These are phyloP conservation scores for Ascochyta fabae DNA, from an alignment of 2,329 filamentous ascomycete genomes.

Conservation along the genomic window DNA sequence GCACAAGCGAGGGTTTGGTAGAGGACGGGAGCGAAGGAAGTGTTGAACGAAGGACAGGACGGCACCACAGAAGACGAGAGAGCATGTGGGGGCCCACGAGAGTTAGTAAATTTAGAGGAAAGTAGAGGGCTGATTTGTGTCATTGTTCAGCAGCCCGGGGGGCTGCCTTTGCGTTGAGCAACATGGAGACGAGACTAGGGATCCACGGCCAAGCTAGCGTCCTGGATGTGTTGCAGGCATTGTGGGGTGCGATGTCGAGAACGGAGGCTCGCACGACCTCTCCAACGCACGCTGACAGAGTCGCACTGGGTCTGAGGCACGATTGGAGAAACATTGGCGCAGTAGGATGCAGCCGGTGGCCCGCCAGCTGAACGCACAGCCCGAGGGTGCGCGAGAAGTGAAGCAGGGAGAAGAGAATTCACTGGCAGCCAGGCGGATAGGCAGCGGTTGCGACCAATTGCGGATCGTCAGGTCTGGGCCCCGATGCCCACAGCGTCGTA, in stretches of 20 bases:
- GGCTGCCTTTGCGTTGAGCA: conserved; percentile 41
- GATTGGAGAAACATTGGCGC: conserved; percentile 34
- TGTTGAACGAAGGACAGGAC: conserved; percentile 34
- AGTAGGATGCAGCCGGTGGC: conserved; percentile 33
- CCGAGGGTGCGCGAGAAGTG: conserved; percentile 22
- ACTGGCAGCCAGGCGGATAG: conserved; percentile 9
- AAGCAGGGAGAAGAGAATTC: conserved; percentile 24
- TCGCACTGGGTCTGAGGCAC: conserved; percentile 24
- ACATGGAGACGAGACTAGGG: conserved; percentile 38
- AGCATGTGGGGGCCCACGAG: conserved; percentile 40
- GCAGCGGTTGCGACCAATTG: conserved; percentile 28
- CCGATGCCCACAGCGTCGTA: conserved; percentile 24
- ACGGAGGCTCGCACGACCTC: conserved; percentile 36
- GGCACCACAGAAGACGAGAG: conserved; percentile 25
- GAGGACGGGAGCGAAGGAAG: conserved; percentile 29
- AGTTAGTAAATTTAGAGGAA: conserved; percentile 43
- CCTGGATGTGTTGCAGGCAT: conserved; percentile 42
- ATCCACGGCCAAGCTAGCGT: conserved; percentile 26
- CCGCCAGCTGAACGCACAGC: conserved; percentile 21
- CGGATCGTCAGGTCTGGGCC: conserved; percentile 19
- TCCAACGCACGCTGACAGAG: conserved; percentile 32
- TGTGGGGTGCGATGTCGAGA: conserved; percentile 30
- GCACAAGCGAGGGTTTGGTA: conserved; percentile 30
- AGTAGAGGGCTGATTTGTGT: conserved; percentile 37
- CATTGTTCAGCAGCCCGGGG: conserved; percentile 42